These are phyloP conservation scores for Jamesozyma gamospora DNA, from an alignment of 805 yeast species.

Conservation along the genomic window DNA sequence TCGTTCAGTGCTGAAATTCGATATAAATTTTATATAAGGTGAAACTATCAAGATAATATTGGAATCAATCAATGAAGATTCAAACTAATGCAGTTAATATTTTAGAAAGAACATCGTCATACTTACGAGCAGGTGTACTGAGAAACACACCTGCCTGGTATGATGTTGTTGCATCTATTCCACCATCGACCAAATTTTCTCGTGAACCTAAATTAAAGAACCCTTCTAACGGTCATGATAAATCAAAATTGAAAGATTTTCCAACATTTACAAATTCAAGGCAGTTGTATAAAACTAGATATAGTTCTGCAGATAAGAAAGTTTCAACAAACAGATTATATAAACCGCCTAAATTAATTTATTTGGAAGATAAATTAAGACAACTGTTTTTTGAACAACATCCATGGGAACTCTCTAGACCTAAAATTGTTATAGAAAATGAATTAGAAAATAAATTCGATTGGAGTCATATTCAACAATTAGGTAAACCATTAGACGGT, in stretches of 20 bases:
- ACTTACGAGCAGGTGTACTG: constrained; percentile 60
- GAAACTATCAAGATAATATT: no score
- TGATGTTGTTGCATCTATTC: constrained; percentile 70
- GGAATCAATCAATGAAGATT: constrained; percentile 62
- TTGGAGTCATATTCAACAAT: constrained; percentile 74
- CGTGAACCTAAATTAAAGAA: constrained; percentile 22
- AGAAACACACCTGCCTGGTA: constrained; percentile 79
- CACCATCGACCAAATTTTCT: constrained; percentile 57
- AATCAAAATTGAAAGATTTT: constrained; percentile 11
- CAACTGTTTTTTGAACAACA: constrained; percentile 79
- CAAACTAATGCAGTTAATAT: constrained; percentile 69
- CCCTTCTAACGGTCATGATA: constrained; percentile 11
- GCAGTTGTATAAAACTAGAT: constrained; percentile 30
- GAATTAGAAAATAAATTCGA: constrained; percentile 50
- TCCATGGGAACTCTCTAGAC: constrained; percentile 96
- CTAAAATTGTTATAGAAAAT: constrained; percentile 73
- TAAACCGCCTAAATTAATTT: constrained; percentile 25
- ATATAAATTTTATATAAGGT: no score
- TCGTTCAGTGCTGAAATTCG: no score
- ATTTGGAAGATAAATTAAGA: constrained; percentile 66
- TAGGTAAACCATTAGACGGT: constrained; percentile 71
- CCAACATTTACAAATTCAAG: constrained; percentile 7
- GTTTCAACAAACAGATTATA: constrained; percentile 13
- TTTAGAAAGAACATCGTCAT: constrained; percentile 71
- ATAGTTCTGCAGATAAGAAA: constrained; percentile 14